Evolutionary conservation across 129 eudicot species (phyloP).

Genomic region (Rutidosis leptorrhynchoides): DNA sequence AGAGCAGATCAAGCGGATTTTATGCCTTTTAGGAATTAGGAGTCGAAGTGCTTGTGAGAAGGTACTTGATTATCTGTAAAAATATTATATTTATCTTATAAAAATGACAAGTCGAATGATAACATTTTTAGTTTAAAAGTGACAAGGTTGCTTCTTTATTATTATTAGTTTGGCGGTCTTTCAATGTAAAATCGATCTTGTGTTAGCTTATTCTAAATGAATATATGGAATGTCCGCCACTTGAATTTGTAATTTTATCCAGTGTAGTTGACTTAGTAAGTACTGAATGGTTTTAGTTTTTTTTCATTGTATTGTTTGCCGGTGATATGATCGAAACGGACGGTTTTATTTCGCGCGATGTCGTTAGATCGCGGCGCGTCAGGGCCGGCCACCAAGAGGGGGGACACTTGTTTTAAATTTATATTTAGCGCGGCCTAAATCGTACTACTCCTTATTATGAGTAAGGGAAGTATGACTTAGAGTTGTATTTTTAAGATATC

Average conservation of each 20-base stretch:
- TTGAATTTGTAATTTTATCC: neutral
- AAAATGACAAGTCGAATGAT: neutral
- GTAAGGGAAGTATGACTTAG: too few relatives aligned
- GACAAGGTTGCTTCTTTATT: neutral
- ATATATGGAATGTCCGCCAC: neutral
- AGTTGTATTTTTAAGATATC: too few relatives aligned
- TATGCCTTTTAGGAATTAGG: neutral
- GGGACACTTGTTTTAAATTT: too few relatives aligned
- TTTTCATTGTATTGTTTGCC: slow-evolving; percentile 9
- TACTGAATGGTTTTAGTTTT: slow-evolving; percentile 4
- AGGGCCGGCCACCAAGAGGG: too few relatives aligned
- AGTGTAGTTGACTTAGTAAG: slow-evolving; percentile 3
- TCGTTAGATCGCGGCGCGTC: too few relatives aligned
- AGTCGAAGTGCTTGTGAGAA: slow-evolving; percentile 15
- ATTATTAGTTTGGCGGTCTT: neutral
- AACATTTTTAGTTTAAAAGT: neutral
- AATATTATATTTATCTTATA: neutral
- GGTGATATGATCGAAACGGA: too few relatives aligned
- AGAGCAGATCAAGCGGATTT: slow-evolving; percentile 20
- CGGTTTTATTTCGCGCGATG: too few relatives aligned
- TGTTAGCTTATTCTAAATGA: neutral
- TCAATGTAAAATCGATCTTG: neutral
- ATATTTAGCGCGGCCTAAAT: too few relatives aligned
- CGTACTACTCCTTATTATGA: too few relatives aligned
- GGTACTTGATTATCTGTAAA: slow-evolving; percentile 34